Base-by-base conservation (phyloP, 2,329 filamentous ascomycete species). In the Sclerotinia borealis region DNA sequence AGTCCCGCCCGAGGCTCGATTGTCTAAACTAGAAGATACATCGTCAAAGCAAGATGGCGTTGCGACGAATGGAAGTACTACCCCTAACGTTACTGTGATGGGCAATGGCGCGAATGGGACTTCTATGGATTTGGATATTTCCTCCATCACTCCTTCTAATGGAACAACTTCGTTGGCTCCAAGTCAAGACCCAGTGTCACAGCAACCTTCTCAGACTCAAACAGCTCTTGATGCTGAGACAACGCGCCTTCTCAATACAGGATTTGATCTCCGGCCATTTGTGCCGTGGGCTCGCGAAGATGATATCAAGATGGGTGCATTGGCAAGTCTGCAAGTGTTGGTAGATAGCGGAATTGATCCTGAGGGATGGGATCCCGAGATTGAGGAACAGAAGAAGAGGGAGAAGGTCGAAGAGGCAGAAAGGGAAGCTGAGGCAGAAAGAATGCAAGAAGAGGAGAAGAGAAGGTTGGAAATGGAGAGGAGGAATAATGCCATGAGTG, bases 241-340 rank as follows among this genome's bases (percentile, higher is more conserved):
- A 43, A 71, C 74, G 49, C 70, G 72, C 52, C 77, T 72, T 69
- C 69, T 81, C 51, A 86, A 89, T 70, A 83, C 85, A 0, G 75
- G 81, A 22, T 80, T 80, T 10, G 27, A 51, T 11, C 80, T 82
- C 11, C 72, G 82, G 43, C 72, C 79, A n/a, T 96, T 92, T 77
- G 81, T 86, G 52, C 91, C 91, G 0, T 96, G 91, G 91, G 91
- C 91, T 0, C 80, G 79, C 34, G 86, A 91, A 66, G 84, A 88
- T 37, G 83, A 85, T 64, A 90, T 95, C 66, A 83, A 85, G 37
- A 78, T 79, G 19, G 90, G 91, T 41, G 86, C 86, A 1, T 79
- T 96, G 48, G 87, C 86, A 0, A 78, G 80, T 10, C 82, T 85
- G 50, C 86, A 92, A 70, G 76, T 80, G 29, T 80, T 91, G 66